Percentiles rank a stretch among this genome's conserved stretches.
Conservation (phyloP, 495 filamentous ascomycete genomes). For the Chaetomium fimeti region DNA sequence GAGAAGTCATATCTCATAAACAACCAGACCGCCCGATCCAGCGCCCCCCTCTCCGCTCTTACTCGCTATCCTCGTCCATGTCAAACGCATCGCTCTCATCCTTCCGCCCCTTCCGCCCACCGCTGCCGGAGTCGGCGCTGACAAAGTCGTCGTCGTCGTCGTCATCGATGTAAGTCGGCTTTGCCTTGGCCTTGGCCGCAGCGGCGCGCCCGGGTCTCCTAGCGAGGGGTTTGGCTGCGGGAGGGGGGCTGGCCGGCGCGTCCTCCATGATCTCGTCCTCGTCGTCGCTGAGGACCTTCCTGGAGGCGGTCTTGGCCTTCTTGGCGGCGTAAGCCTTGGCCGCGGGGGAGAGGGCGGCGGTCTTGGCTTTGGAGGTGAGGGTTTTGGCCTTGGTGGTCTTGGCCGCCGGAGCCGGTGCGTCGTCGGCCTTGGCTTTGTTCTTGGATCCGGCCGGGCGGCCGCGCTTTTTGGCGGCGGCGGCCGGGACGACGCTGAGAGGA, state of each 20-base stretch:
- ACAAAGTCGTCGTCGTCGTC: conserved; percentile 28
- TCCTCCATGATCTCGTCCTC: conserved; percentile 44
- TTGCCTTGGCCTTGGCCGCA: conserved; percentile 42
- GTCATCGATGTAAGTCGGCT: conserved; percentile 45
- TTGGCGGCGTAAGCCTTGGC: conserved; percentile 82
- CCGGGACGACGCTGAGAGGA: conserved; percentile 37
- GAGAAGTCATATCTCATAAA: neutral
- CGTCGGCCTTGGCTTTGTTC: conserved; percentile 43
- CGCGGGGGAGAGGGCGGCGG: conserved; percentile 59
- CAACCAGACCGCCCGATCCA: too few species aligned
- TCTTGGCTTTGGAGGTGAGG: conserved; percentile 15
- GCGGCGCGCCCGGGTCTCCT: conserved; percentile 50
- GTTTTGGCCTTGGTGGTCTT: conserved; percentile 37
- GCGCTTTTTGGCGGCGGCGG: conserved; percentile 50
- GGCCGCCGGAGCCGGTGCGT: conserved; percentile 30
- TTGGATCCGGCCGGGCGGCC: conserved; percentile 52
- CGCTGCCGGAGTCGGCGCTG: neutral
- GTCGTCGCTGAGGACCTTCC: conserved; percentile 41
- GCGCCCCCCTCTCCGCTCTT: neutral
- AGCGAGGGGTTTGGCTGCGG: conserved; percentile 39
- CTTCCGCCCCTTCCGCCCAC: conserved; percentile 6
- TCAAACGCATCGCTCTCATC: conserved; percentile 25
- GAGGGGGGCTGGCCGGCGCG: conserved; percentile 41
- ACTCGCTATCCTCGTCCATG: conserved; percentile 33
- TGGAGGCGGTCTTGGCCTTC: conserved; percentile 52